Percentiles rank a stretch among this genome's conserved stretches.
phyloP scores from a whole-genome alignment of 371 early-diverging fungal genomes.

The Mucor mucedo region DNA sequence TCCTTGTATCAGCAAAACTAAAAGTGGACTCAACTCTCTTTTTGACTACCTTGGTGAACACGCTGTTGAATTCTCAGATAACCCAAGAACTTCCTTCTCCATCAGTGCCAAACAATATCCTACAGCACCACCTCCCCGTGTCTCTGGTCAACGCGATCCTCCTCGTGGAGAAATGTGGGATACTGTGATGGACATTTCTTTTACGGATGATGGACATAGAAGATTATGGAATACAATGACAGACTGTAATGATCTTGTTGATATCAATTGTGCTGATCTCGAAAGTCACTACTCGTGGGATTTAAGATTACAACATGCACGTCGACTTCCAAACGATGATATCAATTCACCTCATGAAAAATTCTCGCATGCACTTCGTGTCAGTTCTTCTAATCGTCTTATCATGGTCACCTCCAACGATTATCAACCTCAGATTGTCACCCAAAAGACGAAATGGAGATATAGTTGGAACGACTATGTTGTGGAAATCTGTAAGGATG shows the following conservation, averaged over 20 bases:
- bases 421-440: slow-evolving; percentile 31
- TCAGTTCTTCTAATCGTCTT: slow-evolving; percentile 27
- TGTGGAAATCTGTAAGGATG: slow-evolving; percentile 46
- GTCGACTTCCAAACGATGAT: slow-evolving; percentile 31
- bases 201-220: slow-evolving; percentile 29
- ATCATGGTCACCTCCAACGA: slow-evolving; percentile 28
- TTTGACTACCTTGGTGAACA: slow-evolving; percentile 21
- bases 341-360: slow-evolving; percentile 48
- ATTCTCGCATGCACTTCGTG: slow-evolving; percentile 31
- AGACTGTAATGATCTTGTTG: slow-evolving; percentile 36
- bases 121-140: slow-evolving; percentile 1
- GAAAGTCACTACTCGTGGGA: slow-evolving; percentile 55
- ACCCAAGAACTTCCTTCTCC: slow-evolving; percentile 30
- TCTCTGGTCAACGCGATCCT: slow-evolving; percentile 2
- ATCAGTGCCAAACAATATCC: slow-evolving; percentile 34
- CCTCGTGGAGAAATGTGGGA: slow-evolving; percentile 26
- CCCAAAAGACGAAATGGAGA: slow-evolving; percentile 48
- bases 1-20: slow-evolving; percentile 31
- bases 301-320: slow-evolving; percentile 39
- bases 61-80: slow-evolving; percentile 28
- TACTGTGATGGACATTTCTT: slow-evolving; percentile 26
- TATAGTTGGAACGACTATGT: slow-evolving; percentile 42
- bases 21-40: slow-evolving; percentile 7
- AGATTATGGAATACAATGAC: slow-evolving; percentile 43
- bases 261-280: slow-evolving; percentile 31